Evolutionary conservation across 129 eudicot species (phyloP), one percentile per base, ranked within the genome.

Genomic region (Artemisia tridentata): DNA sequence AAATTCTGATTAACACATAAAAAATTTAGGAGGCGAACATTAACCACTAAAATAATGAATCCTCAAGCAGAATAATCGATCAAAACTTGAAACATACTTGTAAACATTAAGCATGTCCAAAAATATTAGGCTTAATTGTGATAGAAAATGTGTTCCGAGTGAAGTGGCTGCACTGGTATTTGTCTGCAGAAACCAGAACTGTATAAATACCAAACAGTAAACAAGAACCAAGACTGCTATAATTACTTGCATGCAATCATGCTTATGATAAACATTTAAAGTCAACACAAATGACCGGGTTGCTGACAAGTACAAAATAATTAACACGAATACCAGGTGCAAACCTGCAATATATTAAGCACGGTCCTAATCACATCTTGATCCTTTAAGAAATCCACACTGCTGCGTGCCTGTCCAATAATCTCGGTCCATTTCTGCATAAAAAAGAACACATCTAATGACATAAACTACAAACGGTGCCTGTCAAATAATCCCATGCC

Each of bases 31-130:
- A 73, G 53, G 17, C 50, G 4, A 75, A 25, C 27, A 51, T 70
- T 19, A 52, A 45, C 49, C 29, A 67, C 41, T 76, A 20, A 23
- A 34, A 21, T 23, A 77, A 4, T 51, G 5, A 25, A 69, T 34
- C 14, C 11, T 41, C 34, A 3, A 2, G 23, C 23, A 41, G n/a
- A 45, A 70, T 15, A 61, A 47, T 56, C 27, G 55, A 63, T 7
- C 41, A 12, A 56, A 69, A 11, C 15, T 27, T 29, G 31, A 49
- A 70, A 61, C 72, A 75, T 80, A 95, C 99, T 84, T 84, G 81
- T 95, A 95, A 41, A 95, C 96, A 82, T 95, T 95, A 55, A 95
- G 99, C 99, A 95, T 95, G 89, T 95, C 96, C 86, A 90, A 73
- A 74, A 95, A 95, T 78, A 90, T 88, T 18, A 85, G 66, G 48